phyloP scores from a whole-genome alignment of 257 asterid genomes.

The Solanum raphanifolium region DNA sequence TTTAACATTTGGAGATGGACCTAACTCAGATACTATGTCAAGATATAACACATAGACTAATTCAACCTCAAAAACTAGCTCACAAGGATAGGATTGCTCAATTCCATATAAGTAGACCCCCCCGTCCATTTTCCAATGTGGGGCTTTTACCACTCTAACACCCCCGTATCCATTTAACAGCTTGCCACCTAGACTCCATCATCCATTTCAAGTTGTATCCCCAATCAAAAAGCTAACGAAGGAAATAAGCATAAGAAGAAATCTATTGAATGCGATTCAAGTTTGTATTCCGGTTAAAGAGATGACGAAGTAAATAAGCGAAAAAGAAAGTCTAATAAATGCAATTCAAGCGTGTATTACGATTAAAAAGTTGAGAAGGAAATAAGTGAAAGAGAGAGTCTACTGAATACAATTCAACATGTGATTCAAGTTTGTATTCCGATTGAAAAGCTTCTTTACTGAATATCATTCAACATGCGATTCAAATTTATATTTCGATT shows the following conservation, averaged over 20 bases:
- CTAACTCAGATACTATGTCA: neutral
- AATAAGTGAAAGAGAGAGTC: too few species aligned
- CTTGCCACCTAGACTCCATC: neutral
- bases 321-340: neutral
- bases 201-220: neutral
- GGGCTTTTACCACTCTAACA: neutral
- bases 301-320: neutral
- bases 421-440: accelerated
- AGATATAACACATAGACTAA: neutral
- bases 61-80: neutral
- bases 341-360: accelerated
- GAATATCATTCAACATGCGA: too few species aligned
- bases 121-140: neutral
- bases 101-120: neutral
- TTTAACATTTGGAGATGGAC: too few species aligned
- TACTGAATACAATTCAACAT: too few species aligned
- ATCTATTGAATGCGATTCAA: neutral
- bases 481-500: too few species aligned
- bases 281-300: neutral
- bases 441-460: accelerated
- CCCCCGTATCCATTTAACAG: neutral
- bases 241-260: neutral
- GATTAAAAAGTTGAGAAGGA: too few species aligned
- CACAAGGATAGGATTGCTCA: neutral
- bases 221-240: neutral